Conservation (phyloP, 1,139 yeast species). For the Sugiyamaella japonica region DNA sequence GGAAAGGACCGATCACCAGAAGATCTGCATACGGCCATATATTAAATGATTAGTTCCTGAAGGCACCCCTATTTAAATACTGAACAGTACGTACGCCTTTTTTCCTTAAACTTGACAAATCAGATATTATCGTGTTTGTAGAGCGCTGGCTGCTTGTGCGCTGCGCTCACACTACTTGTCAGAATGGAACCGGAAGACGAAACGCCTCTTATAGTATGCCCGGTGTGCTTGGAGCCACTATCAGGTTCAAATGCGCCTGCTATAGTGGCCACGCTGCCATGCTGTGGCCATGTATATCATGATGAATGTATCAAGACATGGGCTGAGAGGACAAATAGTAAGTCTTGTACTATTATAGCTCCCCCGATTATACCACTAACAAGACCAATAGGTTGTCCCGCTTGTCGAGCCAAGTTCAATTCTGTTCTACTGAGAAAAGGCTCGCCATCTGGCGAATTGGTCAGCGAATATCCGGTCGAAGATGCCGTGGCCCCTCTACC, state of each 20-base stretch:
- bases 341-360: slow-evolving; percentile 18
- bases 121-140: neutral
- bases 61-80: neutral
- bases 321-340: slow-evolving; percentile 52
- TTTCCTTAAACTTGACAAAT: too few relatives aligned
- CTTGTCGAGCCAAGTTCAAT: slow-evolving; percentile 47
- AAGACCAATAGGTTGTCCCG: slow-evolving; percentile 46
- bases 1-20: slow-evolving; percentile 1
- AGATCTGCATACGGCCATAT: slow-evolving; percentile 7
- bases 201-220: slow-evolving; percentile 8
- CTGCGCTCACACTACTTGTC: neutral
- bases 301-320: slow-evolving; percentile 51
- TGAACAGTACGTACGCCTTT: too few relatives aligned
- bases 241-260: slow-evolving; percentile 5
- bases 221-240: slow-evolving; percentile 19
- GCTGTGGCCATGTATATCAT: slow-evolving; percentile 51
- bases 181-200: slow-evolving; percentile 6
- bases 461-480: slow-evolving; percentile 19
- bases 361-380: neutral
- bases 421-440: slow-evolving; percentile 27
- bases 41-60: neutral
- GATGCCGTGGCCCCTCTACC: slow-evolving; percentile 18
- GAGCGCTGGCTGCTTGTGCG: neutral
- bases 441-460: slow-evolving; percentile 20
- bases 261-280: slow-evolving; percentile 22